Conservation (phyloP, 192 early-diverging fungal species). For the Polychytrium aggregatum region DNA sequence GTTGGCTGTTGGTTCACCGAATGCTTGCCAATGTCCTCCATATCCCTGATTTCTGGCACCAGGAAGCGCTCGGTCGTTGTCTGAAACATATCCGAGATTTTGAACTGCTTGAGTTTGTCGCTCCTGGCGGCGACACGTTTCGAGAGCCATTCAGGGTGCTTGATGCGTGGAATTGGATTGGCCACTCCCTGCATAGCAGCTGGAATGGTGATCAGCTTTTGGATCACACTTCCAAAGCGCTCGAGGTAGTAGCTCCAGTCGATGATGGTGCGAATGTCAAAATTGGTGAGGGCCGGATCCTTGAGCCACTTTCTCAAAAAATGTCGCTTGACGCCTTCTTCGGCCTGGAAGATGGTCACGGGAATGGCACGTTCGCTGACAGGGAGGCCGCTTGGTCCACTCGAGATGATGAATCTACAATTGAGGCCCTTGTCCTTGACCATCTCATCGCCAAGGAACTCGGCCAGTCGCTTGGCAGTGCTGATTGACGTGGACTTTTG, state of each 20-base stretch:
- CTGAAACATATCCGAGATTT: conserved; percentile 77
- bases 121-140: conserved; percentile 65
- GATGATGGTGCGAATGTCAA: conserved; percentile 83
- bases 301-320: conserved; percentile 89
- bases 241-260: conserved; percentile 98
- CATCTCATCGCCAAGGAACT: conserved; percentile 97
- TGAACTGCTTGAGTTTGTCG: conserved; percentile 73
- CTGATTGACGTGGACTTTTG: conserved; percentile 94
- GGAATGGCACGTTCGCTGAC: conserved; percentile 94
- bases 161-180: conserved; percentile 87
- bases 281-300: conserved; percentile 53
- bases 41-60: conserved; percentile 16
- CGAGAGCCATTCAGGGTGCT: conserved; percentile 90
- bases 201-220: conserved; percentile 96
- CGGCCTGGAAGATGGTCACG: conserved; percentile 85
- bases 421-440: conserved; percentile 93
- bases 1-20: too few relatives aligned
- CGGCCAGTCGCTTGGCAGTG: conserved; percentile 86
- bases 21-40: conserved; percentile 26
- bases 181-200: conserved; percentile 90
- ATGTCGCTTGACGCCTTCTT: conserved; percentile 59
- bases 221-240: conserved; percentile 87
- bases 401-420: conserved; percentile 90
- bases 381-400: conserved; percentile 66
- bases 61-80: conserved; percentile 5